Base-by-base conservation (phyloP, 2,329 filamentous ascomycete species). In the Periconia sp. region DNA sequence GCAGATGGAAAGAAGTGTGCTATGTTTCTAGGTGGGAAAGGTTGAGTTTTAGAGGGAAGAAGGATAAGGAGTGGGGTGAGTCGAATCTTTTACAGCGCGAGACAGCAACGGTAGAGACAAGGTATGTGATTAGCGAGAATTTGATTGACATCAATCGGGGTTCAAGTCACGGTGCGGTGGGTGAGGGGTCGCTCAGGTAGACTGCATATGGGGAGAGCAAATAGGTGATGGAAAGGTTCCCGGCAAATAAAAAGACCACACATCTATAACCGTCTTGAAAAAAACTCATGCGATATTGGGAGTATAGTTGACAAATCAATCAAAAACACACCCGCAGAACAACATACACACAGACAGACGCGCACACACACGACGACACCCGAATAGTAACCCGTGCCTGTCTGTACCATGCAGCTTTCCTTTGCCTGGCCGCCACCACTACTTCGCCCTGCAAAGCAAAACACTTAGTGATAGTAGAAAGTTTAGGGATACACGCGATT, bases 391-490 rank as follows among this genome's bases (percentile, higher is more conserved):
- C 45, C 15, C 33, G 33, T n/a, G 7, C 40, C 31, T 13, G 7
- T 47, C 31, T 13, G 11, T 47, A 63, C 40, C 53, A 50, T 55
- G 46, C 43, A 49, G 52, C 45, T 37, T 20, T 35, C 58, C 52
- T 55, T 54, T 47, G 33, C 45, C 27, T 23, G 13, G 43, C 47
- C 52, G n/a, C n/a, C 58, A 54, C 57, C 51, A 58, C 56, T 44
- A 47, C 47, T n/a, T 37, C 33, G 33, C 33, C 33, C 33, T 37
- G 15, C 33, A 37, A 63, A 68, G 61, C 60, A 49, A 37, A 13
- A 65, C 57, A 57, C 63, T 72, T 68, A 72, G 70, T 70, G 70
- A 72, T 62, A 70, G 70, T 71, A 71, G 66, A 64, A 70, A 69
- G 62, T 52, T 56, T 71, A 71, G 59, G 62, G 69, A 66, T 70